Evolutionary conservation across 2,329 filamentous ascomycete species (phyloP).

Genomic region (Aspergillus eucalypticola): DNA sequence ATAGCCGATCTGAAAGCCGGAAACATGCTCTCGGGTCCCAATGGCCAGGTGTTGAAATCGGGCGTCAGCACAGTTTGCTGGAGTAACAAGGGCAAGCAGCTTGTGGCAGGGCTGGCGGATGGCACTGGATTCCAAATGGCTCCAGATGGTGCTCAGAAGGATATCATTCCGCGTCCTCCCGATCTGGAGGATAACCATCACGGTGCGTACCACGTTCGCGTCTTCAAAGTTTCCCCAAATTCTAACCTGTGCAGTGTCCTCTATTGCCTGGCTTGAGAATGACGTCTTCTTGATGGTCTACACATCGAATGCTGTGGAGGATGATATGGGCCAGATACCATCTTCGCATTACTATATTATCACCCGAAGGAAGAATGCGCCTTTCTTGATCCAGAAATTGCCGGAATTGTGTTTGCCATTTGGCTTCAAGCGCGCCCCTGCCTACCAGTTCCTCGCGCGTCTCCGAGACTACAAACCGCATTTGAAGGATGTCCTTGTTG

Average conservation of each 20-base stretch:
- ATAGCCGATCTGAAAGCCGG: slow-evolving; percentile 77
- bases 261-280: slow-evolving; percentile 85
- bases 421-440: slow-evolving; percentile 62
- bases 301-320: slow-evolving; percentile 60
- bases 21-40: slow-evolving; percentile 57
- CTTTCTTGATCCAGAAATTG: slow-evolving; percentile 73
- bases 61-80: slow-evolving; percentile 83
- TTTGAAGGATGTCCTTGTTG: slow-evolving; percentile 76
- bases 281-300: slow-evolving; percentile 80
- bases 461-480: slow-evolving; percentile 78
- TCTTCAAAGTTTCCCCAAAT: not conserved
- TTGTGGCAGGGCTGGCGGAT: slow-evolving; percentile 81
- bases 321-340: slow-evolving; percentile 55
- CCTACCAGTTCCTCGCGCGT: slow-evolving; percentile 76
- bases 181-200: slow-evolving; percentile 64
- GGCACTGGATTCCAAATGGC: slow-evolving; percentile 82
- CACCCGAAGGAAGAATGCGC: slow-evolving; percentile 61
- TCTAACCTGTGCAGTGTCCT: slow-evolving; percentile 59
- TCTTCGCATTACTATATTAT: slow-evolving; percentile 78
- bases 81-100: slow-evolving; percentile 90
- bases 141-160: slow-evolving; percentile 74
- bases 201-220: slow-evolving; percentile 53
- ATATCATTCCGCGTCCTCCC: slow-evolving; percentile 74
- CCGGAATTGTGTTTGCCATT: slow-evolving; percentile 74
- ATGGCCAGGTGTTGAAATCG: slow-evolving; percentile 67